A percentile compares a stretch with the other conserved stretches of the same genome.
These are phyloP conservation scores for Butyriboletus loyo DNA, from an alignment of 768 basidiomycete species.

Conservation along the genomic window DNA sequence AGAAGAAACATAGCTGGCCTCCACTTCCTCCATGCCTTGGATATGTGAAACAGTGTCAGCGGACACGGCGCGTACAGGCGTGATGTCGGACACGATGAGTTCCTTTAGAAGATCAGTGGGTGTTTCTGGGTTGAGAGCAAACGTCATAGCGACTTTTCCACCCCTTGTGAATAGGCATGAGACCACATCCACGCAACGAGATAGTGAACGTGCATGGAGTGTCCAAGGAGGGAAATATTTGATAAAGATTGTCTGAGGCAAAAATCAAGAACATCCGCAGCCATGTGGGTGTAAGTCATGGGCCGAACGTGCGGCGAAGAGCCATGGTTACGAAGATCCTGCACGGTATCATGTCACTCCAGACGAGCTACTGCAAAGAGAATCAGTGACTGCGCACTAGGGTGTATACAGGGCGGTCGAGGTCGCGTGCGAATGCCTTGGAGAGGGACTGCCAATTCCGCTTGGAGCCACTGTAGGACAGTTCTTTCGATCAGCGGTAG, in stretches of 20 bases:
- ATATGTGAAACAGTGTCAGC: conserved; percentile 66
- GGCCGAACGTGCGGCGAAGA: conserved; percentile 69
- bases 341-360: background rate
- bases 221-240: conserved; percentile 75
- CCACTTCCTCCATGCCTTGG: conserved; percentile 71
- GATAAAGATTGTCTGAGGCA: conserved; percentile 50
- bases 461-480: conserved; percentile 66
- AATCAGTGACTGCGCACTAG: conserved; percentile 43
- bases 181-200: background rate
- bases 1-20: conserved; percentile 52
- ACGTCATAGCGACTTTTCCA: conserved; percentile 76
- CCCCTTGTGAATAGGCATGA: conserved; percentile 52
- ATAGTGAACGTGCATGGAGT: conserved; percentile 70
- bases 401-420: conserved; percentile 68
- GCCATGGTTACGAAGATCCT: conserved; percentile 93
- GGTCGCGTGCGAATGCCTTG: conserved; percentile 65
- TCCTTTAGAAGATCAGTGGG: conserved; percentile 43
- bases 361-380: background rate
- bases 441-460: conserved; percentile 86
- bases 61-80: conserved; percentile 62
- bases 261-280: conserved; percentile 70
- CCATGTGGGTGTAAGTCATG: conserved; percentile 79
- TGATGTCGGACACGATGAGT: conserved; percentile 79
- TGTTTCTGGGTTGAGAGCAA: conserved; percentile 49
- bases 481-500: conserved; percentile 1